phyloP scores from a whole-genome alignment of 2,329 filamentous ascomycete species.

The Fusarium tanahbumbuense region DNA sequence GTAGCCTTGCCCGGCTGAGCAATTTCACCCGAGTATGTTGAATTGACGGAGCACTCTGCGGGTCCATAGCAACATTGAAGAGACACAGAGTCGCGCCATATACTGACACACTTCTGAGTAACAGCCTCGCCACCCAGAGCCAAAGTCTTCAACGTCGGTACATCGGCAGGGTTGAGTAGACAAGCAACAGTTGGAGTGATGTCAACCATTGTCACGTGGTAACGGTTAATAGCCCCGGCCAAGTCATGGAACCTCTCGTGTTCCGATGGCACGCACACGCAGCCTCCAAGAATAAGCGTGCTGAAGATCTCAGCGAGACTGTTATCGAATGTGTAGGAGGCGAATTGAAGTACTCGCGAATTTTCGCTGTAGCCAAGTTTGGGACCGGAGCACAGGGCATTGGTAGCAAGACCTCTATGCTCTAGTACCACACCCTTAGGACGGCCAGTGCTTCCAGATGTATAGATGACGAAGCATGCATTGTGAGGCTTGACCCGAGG shows the following conservation, averaged over 20 bases:
- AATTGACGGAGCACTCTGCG: conserved; percentile 32
- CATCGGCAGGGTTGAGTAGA: conserved; percentile 19
- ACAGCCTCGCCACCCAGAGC: conserved; percentile 34
- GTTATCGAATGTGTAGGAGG: conserved; percentile 37
- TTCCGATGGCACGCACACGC: conserved; percentile 36
- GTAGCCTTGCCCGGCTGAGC: conserved; percentile 27
- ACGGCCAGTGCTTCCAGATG: conserved; percentile 30
- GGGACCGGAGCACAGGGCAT: conserved; percentile 13
- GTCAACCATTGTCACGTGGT: conserved; percentile 23
- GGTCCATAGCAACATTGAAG: conserved; percentile 35
- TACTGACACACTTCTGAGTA: conserved; percentile 32
- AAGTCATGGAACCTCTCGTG: conserved; percentile 34
- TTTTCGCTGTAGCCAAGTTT: conserved; percentile 21
- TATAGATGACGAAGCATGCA: conserved; percentile 39
- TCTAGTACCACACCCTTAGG: conserved; percentile 37
- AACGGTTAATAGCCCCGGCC: conserved; percentile 24
- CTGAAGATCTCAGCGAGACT: conserved; percentile 34
- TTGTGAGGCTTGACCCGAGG: conserved; percentile 12
- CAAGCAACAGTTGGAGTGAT: conserved; percentile 37
- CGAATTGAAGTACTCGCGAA: conserved; percentile 36
- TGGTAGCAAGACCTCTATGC: conserved; percentile 30
- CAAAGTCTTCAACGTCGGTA: conserved; percentile 27
- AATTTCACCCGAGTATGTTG: conserved; percentile 21
- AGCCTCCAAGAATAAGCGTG: conserved; percentile 23
- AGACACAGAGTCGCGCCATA: conserved; percentile 35